Evolutionary conservation across 176 grass and related monocot species (phyloP).

Genomic region (Oryza officinalis): DNA sequence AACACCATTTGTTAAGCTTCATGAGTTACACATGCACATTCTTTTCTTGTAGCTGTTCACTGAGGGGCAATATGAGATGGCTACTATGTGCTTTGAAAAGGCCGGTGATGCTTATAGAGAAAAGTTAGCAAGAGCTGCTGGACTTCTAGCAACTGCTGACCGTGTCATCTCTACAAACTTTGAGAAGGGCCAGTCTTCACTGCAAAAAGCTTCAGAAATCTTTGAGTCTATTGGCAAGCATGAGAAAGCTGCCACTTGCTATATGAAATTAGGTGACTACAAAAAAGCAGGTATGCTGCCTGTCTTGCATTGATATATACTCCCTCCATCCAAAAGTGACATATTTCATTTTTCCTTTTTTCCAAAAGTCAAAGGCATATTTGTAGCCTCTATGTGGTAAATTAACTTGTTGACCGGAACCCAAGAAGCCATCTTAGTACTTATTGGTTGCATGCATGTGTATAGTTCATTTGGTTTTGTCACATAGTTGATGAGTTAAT

Average conservation of each 20-base stretch:
- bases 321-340: too few species aligned
- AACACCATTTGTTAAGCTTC: not conserved
- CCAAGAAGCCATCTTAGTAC: too few species aligned
- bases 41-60: constrained; percentile 66
- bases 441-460: too few species aligned
- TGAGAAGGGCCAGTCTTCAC: constrained; percentile 43
- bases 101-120: constrained; percentile 68
- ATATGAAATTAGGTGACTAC: constrained; percentile 71
- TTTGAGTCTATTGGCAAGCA: constrained; percentile 71
- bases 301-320: not conserved
- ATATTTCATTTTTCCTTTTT: too few species aligned
- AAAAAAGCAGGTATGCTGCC: constrained; percentile 61
- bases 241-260: constrained; percentile 75
- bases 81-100: constrained; percentile 85
- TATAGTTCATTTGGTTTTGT: too few species aligned
- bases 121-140: constrained; percentile 81
- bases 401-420: too few species aligned
- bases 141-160: constrained; percentile 66
- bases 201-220: constrained; percentile 72
- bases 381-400: too few species aligned
- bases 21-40: constrained; percentile 16
- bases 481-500: too few species aligned
- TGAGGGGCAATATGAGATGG: constrained; percentile 83
- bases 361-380: too few species aligned
- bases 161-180: constrained; percentile 49